Evolutionary conservation across 73 alveolate genomes (phyloP), one percentile per base, ranked within the genome.

Genomic region (Paramecium tetraurelia): DNA sequence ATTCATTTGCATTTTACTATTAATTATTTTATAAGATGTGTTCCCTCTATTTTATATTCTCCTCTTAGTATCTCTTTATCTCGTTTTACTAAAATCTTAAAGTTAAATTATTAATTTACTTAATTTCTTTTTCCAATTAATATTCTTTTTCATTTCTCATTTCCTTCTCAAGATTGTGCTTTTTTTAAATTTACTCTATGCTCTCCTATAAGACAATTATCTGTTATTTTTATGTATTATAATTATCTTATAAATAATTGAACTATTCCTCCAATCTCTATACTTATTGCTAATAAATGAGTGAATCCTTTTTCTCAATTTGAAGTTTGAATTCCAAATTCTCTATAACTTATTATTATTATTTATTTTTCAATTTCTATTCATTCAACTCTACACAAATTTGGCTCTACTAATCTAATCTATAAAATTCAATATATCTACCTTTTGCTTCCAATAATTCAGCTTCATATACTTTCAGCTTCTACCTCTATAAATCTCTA

Each of bases 281-380:
- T 2, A 80, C 90, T 80, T 80, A 48, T 44, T 80, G 18, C 18
- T 80, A 80, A 48, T 80, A 80, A 4, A 80, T 80, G 3, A 31
- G 14, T 9, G 57, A 33, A 80, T 80, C 90, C 75, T 80, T 80
- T 27, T 44, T 80, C 75, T 80, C 90, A n/a, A 80, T 80, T 35
- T 22, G 7, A 1, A 80, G 16, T 35, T 80, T 80, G 53, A 80
- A 80, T 46, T 80, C 46, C n/a, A 80, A 48, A 46, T 80, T 75
- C 46, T 63, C 84, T 11, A 63, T 63, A 63, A 63, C 20, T 63
- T 63, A 63, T 8, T 63, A 33, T 12, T 63, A 63, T 33, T 63
- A 63, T 33, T 63, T 63, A 63, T 63, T 63, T 33, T 27, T 63
- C 20, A 27, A 12, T 33, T 16, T 63, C 50, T 31, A n/a, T 12